phyloP scores from a whole-genome alignment of 2,329 filamentous ascomycete species.

The Colletotrichum acutatum region DNA sequence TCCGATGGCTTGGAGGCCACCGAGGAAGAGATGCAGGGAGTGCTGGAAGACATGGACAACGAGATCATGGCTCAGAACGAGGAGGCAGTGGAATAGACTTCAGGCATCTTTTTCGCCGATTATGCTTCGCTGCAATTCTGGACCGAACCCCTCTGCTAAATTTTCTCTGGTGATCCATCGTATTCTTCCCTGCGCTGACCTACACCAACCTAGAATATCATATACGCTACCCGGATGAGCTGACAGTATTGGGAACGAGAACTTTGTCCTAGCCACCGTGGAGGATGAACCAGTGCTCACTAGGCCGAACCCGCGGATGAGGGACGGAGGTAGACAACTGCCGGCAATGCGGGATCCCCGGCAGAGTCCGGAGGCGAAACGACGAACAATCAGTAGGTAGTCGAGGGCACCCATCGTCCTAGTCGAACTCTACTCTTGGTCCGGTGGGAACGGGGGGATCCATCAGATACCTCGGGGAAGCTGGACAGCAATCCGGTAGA shows the following conservation, averaged over 20 bases:
- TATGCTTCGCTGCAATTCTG: conserved; percentile 4
- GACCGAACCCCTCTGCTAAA: neutral
- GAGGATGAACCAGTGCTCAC: conserved; percentile 9
- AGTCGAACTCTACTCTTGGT: neutral
- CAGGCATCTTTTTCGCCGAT: conserved; percentile 3
- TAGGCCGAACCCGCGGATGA: conserved; percentile 8
- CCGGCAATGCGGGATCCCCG: neutral
- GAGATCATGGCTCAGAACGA: conserved; percentile 45
- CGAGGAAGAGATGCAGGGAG: conserved; percentile 69
- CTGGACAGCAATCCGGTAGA: conserved; percentile 10
- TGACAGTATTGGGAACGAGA: neutral
- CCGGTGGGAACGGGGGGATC: neutral
- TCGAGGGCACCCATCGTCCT: neutral
- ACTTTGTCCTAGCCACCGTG: conserved; percentile 14
- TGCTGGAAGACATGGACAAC: conserved; percentile 55
- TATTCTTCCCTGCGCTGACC: conserved; percentile 15
- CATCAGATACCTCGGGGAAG: neutral
- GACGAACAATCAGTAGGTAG: neutral
- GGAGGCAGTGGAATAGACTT: conserved; percentile 26
- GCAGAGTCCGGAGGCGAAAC: neutral
- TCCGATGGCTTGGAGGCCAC: conserved; percentile 74
- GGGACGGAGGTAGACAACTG: neutral
- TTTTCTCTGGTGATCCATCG: conserved; percentile 15
- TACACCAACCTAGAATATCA: conserved; percentile 22
- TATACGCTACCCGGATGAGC: conserved; percentile 14